These are phyloP conservation scores for Eucalyptus curtisii DNA, from an alignment of 345 rosid genomes.

Conservation along the genomic window DNA sequence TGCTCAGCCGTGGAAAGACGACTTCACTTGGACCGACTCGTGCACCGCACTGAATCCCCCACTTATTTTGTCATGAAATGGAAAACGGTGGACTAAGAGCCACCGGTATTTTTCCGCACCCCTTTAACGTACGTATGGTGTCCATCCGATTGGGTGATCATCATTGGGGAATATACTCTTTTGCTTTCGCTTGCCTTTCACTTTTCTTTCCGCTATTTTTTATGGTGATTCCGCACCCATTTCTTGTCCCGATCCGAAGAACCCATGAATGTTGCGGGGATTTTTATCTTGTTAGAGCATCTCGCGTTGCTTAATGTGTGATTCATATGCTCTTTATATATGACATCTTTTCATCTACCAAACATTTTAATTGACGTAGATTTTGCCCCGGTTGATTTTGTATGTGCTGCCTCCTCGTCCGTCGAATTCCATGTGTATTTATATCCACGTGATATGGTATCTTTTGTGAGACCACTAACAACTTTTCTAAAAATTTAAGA, in stretches of 20 bases:
- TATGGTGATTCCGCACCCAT: not conserved
- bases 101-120: not conserved
- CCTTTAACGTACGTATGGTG: not conserved
- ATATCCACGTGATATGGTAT: rapidly evolving
- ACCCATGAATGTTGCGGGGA: not conserved
- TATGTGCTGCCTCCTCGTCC: rapidly evolving
- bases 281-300: not conserved
- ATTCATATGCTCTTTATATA: not conserved
- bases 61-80: not conserved
- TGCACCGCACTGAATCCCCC: not conserved
- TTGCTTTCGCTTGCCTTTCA: not conserved
- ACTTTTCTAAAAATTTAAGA: rapidly evolving
- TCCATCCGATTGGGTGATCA: not conserved
- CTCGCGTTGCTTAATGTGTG: not conserved
- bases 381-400: not conserved
- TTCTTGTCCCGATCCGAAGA: not conserved
- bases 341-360: not conserved
- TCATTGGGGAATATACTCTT: not conserved
- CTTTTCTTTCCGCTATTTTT: not conserved
- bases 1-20: not conserved
- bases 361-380: rapidly evolving
- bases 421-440: not conserved
- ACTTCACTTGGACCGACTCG: not conserved
- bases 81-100: not conserved
- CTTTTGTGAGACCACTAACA: rapidly evolving